Percentiles rank a stretch among this genome's conserved stretches.
Evolutionary conservation across 345 rosid genomes (phyloP).

Genomic region (Euphorbia tirucalli): DNA sequence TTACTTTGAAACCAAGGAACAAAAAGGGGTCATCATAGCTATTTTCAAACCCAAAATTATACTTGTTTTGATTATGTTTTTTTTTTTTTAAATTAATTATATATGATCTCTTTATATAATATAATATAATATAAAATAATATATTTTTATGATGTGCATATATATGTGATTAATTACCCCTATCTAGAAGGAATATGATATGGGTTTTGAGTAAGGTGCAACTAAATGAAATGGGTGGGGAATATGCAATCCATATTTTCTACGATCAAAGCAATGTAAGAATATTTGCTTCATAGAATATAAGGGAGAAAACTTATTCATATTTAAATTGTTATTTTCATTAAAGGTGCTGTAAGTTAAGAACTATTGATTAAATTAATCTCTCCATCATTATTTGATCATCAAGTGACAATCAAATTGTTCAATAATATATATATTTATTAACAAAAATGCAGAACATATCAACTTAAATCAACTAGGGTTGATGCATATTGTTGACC

Average conservation of each 20-base stretch:
- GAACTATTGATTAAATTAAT: too few species aligned
- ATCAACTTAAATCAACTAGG: too few species aligned
- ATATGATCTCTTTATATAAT: too few species aligned
- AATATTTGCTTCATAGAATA: not conserved
- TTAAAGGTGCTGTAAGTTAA: not conserved
- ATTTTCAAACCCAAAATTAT: slow-evolving; percentile 43
- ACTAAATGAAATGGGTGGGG: slow-evolving; percentile 31
- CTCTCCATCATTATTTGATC: too few species aligned
- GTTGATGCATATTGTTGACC: too few species aligned
- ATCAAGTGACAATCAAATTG: too few species aligned
- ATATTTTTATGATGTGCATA: not conserved
- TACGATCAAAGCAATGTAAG: slow-evolving; percentile 41
- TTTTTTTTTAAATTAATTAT: not conserved
- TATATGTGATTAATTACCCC: not conserved
- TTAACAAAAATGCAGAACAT: too few species aligned
- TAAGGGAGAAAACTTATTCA: not conserved
- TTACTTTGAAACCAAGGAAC: slow-evolving; percentile 54
- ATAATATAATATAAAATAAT: too few species aligned
- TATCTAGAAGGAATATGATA: slow-evolving; percentile 19
- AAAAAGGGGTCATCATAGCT: slow-evolving; percentile 21
- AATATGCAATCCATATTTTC: slow-evolving; percentile 42
- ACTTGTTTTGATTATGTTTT: slow-evolving; percentile 34
- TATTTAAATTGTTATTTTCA: not conserved
- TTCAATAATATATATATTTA: too few species aligned
- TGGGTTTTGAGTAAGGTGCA: slow-evolving; percentile 33